Evolutionary conservation across 257 asterid species (phyloP).

Genomic region (Echites panduratus): DNA sequence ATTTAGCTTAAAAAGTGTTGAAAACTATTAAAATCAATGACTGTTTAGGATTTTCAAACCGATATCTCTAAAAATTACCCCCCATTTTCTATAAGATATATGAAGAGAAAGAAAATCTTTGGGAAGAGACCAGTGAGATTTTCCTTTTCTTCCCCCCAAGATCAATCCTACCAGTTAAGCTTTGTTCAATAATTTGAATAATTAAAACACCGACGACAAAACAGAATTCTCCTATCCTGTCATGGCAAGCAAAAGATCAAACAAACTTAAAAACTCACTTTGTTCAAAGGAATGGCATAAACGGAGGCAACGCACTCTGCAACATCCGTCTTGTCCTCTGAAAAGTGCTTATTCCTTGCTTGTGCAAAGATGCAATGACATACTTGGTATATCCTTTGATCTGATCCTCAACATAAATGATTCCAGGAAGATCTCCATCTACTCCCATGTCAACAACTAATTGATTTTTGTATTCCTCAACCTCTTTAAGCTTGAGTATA

Average conservation of each 20-base stretch:
- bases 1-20: background rate
- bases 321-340: conserved; percentile 91
- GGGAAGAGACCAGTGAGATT: background rate
- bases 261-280: conserved; percentile 44
- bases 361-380: conserved; percentile 71
- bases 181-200: background rate
- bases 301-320: conserved; percentile 94
- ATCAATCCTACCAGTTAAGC: background rate
- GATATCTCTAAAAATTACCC: background rate
- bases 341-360: conserved; percentile 72
- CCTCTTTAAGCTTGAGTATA: conserved; percentile 77
- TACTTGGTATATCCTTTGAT: conserved; percentile 87
- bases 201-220: background rate
- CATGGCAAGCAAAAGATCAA: background rate
- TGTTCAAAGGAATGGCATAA: conserved; percentile 91
- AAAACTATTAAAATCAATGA: background rate
- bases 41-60: background rate
- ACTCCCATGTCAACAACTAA: conserved; percentile 90
- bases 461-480: conserved; percentile 77
- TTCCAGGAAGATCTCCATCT: conserved; percentile 76
- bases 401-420: conserved; percentile 92
- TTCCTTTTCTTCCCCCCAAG: background rate
- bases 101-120: too few relatives aligned
- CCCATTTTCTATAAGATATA: background rate
- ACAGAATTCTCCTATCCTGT: background rate